These are phyloP conservation scores for Jamesozyma lodderae DNA, from an alignment of 805 yeast genomes.

Conservation along the genomic window DNA sequence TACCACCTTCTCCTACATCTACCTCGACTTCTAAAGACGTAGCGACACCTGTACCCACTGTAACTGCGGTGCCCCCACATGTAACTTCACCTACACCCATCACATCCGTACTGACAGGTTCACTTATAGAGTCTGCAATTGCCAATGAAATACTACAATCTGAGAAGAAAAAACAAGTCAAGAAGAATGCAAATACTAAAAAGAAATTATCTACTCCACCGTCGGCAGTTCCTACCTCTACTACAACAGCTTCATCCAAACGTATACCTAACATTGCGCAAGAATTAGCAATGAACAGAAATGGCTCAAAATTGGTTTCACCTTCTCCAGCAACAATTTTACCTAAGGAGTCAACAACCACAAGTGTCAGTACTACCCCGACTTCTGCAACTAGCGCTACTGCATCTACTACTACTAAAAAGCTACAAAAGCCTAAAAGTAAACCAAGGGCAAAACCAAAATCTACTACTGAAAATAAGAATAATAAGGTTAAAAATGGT, in stretches of 20 bases:
- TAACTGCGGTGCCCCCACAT: too few species aligned
- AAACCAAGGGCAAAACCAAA: conserved; percentile 1
- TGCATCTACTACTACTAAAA: not conserved
- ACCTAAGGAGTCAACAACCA: too few species aligned
- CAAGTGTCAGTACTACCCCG: not conserved
- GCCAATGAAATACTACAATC: too few species aligned
- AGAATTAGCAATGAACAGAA: conserved; percentile 28
- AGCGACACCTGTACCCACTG: too few species aligned
- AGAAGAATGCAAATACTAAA: too few species aligned
- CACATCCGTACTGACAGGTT: too few species aligned
- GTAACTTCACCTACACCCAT: too few species aligned
- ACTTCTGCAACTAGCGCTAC: not conserved
- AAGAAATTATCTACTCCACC: not conserved
- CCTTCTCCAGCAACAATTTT: conserved; percentile 8
- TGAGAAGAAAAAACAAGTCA: too few species aligned
- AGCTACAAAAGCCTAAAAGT: not conserved
- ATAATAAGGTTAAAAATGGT: too few species aligned
- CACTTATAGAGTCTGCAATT: too few species aligned
- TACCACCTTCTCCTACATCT: too few species aligned
- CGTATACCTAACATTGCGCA: conserved; percentile 25
- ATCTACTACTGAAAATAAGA: conserved; percentile 1
- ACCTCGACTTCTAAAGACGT: too few species aligned
- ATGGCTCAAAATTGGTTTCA: conserved; percentile 11
- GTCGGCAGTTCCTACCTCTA: not conserved
- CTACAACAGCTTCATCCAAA: not conserved